Conservation (phyloP, 2,329 filamentous ascomycete species). For the Lachnellula occidentalis region DNA sequence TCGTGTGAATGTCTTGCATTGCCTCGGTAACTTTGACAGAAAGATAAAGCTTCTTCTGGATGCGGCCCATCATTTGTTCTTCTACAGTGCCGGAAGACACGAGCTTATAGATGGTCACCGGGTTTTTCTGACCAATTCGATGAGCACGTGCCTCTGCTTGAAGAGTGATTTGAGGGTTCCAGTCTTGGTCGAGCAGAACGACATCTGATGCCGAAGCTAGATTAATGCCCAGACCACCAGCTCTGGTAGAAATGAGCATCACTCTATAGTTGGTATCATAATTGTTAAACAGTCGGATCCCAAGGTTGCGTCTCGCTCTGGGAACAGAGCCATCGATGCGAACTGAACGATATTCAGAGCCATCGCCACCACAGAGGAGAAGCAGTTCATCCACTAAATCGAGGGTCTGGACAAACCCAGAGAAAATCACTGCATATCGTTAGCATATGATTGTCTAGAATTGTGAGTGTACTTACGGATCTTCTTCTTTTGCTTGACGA, state of each 20-base stretch:
- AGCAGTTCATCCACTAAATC: conserved; percentile 91
- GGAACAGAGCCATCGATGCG: conserved; percentile 78
- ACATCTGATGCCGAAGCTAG: conserved; percentile 93
- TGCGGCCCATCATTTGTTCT: conserved; percentile 65
- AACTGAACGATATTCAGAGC: conserved; percentile 64
- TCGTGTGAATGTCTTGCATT: conserved; percentile 48
- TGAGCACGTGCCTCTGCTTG: conserved; percentile 92
- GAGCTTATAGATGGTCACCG: conserved; percentile 90
- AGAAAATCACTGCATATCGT: conserved; percentile 65
- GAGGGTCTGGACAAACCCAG: conserved; percentile 85
- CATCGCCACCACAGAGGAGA: conserved; percentile 38
- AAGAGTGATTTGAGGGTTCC: conserved; percentile 95
- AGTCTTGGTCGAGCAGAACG: conserved; percentile 94
- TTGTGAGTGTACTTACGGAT: conserved; percentile 60
- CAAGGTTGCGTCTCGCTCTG: conserved; percentile 82
- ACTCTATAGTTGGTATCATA: conserved; percentile 75
- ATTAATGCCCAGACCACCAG: conserved; percentile 95
- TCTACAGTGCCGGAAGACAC: conserved; percentile 85
- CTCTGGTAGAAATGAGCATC: conserved; percentile 87
- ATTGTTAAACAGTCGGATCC: conserved; percentile 91
- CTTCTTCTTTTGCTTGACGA: conserved; percentile 60
- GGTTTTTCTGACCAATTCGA: conserved; percentile 91
- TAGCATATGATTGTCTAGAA: not conserved
- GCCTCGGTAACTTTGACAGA: conserved; percentile 55
- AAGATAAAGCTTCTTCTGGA: conserved; percentile 54